These are phyloP conservation scores for Penicillium angulare DNA, from an alignment of 495 filamentous ascomycete genomes.

Conservation along the genomic window DNA sequence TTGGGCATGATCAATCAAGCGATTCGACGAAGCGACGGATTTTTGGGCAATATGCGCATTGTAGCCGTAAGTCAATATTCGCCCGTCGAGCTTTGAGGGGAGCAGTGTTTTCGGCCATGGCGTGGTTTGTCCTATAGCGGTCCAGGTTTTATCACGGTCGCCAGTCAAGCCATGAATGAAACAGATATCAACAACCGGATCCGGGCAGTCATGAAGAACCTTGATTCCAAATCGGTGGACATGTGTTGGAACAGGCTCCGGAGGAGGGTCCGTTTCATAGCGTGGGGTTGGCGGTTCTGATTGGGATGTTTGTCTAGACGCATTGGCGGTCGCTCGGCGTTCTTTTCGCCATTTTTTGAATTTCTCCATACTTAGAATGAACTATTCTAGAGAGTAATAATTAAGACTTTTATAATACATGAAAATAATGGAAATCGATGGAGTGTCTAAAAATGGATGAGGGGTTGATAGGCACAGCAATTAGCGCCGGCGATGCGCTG, in stretches of 20 bases:
- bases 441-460: not conserved
- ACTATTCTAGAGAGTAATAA: not conserved
- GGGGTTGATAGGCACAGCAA: not conserved
- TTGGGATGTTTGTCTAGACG: too few species aligned
- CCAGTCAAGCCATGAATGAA: conserved; percentile 36
- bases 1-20: conserved; percentile 23
- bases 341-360: not conserved
- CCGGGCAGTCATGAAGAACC: conserved; percentile 14
- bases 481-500: conserved; percentile 2
- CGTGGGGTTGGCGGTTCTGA: not conserved
- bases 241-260: too few species aligned
- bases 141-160: conserved; percentile 28
- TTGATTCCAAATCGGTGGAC: conserved; percentile 8
- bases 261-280: not conserved
- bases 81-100: conserved; percentile 18
- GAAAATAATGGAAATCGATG: too few species aligned
- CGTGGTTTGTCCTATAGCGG: conserved; percentile 4
- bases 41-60: conserved; percentile 23
- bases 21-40: conserved; percentile 14
- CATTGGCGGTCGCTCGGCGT: not conserved
- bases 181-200: conserved; percentile 25
- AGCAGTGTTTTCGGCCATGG: conserved; percentile 29
- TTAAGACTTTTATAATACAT: not conserved
- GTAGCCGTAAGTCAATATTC: conserved; percentile 30
- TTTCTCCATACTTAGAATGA: not conserved